Evolutionary conservation across 2,329 filamentous ascomycete genomes (phyloP), one percentile per base, ranked within the genome.

Genomic region (Pestalotiopsis sp.): DNA sequence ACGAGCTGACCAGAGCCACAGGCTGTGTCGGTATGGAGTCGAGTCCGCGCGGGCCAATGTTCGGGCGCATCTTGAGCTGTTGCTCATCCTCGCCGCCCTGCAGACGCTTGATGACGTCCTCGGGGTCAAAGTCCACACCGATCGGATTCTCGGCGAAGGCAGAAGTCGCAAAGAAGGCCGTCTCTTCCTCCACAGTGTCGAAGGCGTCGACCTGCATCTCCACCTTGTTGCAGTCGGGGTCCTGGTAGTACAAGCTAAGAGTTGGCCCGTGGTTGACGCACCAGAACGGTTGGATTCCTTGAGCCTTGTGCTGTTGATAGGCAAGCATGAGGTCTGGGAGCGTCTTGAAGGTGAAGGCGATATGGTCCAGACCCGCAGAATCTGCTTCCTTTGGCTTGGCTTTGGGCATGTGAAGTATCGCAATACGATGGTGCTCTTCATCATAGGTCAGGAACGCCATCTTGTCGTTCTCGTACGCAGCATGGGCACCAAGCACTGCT

Each of bases 201-300:
- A 84, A 83, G 62, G 81, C 82, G 68, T 84, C 82, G 3, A 84
- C 80, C 71, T 86, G 83, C 4, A 78, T 81, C 75, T 86, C 85
- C 36, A 86, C 67, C 71, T 76, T 70, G 73, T 86, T 86, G 12
- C 83, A 81, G 72, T 87, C 83, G 4, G 83, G 84, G 72, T 86
- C 84, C 9, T 70, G 68, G 72, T 86, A 86, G 73, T 86, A 86
- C 58, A 86, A 80, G 72, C 79, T 82, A 0, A 78, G 83, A 2
- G 81, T 86, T 1, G 79, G 77, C 2, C 85, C 84, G 72, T 87
- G 84, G 72, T 86, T 84, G 52, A 84, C 77, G 68, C 74, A 79
- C 82, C 82, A 84, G 4, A 78, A 41, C 0, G 85, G 84, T 38
- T 73, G 14, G 57, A 84, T 81, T 0, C 79, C 80, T 4, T 72